Conservation (phyloP, 2,329 filamentous ascomycete species). For the Epichloe sp. region DNA sequence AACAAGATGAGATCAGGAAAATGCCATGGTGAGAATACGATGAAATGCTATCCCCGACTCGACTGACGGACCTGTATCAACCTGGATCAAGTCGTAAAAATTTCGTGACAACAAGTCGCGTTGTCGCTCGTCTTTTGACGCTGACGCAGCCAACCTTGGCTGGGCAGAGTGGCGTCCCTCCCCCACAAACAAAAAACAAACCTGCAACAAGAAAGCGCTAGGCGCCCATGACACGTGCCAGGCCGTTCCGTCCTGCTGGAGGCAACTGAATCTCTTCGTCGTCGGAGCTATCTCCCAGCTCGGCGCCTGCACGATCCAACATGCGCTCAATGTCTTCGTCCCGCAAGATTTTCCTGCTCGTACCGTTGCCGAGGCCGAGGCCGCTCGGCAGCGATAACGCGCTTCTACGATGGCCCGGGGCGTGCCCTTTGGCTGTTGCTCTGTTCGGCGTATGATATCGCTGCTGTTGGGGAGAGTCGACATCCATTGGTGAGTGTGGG, state of each 20-base stretch:
- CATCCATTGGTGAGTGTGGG: slow-evolving; percentile 34
- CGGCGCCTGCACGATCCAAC: slow-evolving; percentile 38
- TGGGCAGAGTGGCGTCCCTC: too few relatives aligned
- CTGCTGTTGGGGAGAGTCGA: slow-evolving; percentile 24
- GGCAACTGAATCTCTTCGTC: slow-evolving; percentile 44
- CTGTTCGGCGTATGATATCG: slow-evolving; percentile 11
- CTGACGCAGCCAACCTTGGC: too few relatives aligned
- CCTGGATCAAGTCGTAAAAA: too few relatives aligned
- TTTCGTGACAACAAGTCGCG: too few relatives aligned
- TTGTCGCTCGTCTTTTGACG: neutral
- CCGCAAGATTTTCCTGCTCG: slow-evolving; percentile 23
- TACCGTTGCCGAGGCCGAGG: slow-evolving; percentile 28
- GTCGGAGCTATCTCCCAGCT: slow-evolving; percentile 39
- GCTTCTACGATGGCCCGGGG: slow-evolving; percentile 29
- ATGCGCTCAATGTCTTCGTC: slow-evolving; percentile 47
- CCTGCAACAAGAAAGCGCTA: slow-evolving; percentile 3
- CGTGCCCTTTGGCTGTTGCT: slow-evolving; percentile 30
- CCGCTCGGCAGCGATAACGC: slow-evolving; percentile 37
- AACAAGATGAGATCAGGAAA: too few relatives aligned
- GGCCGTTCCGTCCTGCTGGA: slow-evolving; percentile 15
- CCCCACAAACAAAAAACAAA: neutral
- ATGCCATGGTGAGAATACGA: too few relatives aligned
- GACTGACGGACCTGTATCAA: too few relatives aligned
- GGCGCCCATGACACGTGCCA: slow-evolving; percentile 17
- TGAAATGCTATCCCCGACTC: too few relatives aligned